Base-by-base conservation (phyloP, 2,329 filamentous ascomycete species). In the Colletotrichum simmondsii region DNA sequence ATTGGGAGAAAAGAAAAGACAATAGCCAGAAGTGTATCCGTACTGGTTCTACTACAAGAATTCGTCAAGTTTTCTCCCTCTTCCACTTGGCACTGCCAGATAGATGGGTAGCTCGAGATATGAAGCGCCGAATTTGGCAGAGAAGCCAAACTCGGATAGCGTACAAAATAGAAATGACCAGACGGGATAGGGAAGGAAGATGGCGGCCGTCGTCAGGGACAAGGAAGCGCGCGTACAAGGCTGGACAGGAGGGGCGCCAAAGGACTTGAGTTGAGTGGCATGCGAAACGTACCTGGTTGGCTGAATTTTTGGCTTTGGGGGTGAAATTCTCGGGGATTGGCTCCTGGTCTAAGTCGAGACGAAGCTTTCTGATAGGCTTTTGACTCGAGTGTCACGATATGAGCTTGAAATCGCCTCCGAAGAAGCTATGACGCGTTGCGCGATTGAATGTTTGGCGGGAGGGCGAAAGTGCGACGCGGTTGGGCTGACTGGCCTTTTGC, bases 401-500 rank as follows among this genome's bases (percentile, higher is more conserved):
- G 70, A 57, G 60, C 70, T 72, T 72, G 70, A 56, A 61, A 61
- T 72, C 69, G 69, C 60, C 64, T 53, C 64, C 53, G n/a, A 57
- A 68, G 61, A 68, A 74, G 63, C 52, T 74, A 65, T 72, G 69
- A 66, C 64, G 68, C 69, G 69, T 61, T 64, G 54, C 57, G 70
- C 65, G 42, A 24, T 42, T 28, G 19, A 26, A 28, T 58, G 32
- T 46, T 52, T 68, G 71, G 59, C 64, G 52, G 35, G 60, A 61
- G 56, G 61, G 42, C 16, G 68, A 62, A 59, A 70, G 62, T 68
- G 75, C 71, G 71, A 74, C 63, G 66, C 70, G 70, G 66, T 74
- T 74, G 73, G 67, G 58, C 67, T 35, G 58, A 72, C 62, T 68
- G 71, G 73, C 68, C 68, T 73, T 70, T 77, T 75, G 76, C 77